phyloP scores from a whole-genome alignment of 2,329 filamentous ascomycete genomes.

The Alternaria longipes region DNA sequence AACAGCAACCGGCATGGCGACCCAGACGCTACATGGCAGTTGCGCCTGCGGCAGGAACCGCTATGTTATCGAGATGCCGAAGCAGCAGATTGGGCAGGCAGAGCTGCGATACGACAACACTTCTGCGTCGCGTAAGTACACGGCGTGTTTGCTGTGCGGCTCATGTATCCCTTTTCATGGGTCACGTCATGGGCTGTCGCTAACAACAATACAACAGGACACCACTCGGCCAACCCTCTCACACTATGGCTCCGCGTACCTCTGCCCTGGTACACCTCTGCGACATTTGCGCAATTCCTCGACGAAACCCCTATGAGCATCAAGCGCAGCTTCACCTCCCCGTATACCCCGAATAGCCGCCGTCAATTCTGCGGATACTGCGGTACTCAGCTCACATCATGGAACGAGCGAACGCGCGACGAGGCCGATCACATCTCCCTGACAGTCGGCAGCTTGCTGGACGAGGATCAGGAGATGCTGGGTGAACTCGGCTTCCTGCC shows the following conservation, averaged over 20 bases:
- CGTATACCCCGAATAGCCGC: slow-evolving; percentile 62
- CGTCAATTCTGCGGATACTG: slow-evolving; percentile 92
- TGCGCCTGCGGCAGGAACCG: slow-evolving; percentile 88
- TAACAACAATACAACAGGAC: slow-evolving; percentile 55
- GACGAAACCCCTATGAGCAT: slow-evolving; percentile 69
- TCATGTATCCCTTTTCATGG: background rate
- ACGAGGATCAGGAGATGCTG: slow-evolving; percentile 74
- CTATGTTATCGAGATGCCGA: slow-evolving; percentile 78
- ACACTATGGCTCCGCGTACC: slow-evolving; percentile 86
- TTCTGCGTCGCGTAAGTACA: slow-evolving; percentile 73
- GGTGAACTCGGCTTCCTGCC: slow-evolving; percentile 80
- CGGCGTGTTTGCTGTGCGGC: background rate
- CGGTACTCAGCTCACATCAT: slow-evolving; percentile 84
- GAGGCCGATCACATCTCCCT: slow-evolving; percentile 83
- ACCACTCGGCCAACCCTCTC: slow-evolving; percentile 74
- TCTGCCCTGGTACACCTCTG: slow-evolving; percentile 79
- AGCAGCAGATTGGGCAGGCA: slow-evolving; percentile 71
- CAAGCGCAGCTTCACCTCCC: slow-evolving; percentile 56
- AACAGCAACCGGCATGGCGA: slow-evolving; percentile 31
- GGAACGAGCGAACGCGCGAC: slow-evolving; percentile 75
- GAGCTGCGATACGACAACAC: slow-evolving; percentile 71
- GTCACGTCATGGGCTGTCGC: slow-evolving; percentile 1
- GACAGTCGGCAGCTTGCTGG: slow-evolving; percentile 78
- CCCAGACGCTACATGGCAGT: slow-evolving; percentile 71
- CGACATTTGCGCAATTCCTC: slow-evolving; percentile 76